A percentile compares a stretch with the other conserved stretches of the same genome.
These are phyloP conservation scores for Pseudozyma sp. DNA, from an alignment of 1,284 basidiomycete genomes.

Conservation along the genomic window DNA sequence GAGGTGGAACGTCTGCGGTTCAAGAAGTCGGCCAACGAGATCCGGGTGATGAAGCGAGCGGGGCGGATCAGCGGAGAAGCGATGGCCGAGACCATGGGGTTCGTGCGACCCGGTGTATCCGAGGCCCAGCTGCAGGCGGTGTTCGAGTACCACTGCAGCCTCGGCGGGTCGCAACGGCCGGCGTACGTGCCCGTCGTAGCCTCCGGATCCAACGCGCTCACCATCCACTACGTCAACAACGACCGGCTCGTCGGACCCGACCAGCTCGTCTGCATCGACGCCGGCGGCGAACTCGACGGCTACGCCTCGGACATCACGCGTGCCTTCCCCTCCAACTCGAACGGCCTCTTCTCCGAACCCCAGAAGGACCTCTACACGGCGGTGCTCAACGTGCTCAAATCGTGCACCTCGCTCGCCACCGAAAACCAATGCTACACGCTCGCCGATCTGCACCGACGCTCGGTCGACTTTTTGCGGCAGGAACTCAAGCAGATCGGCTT, in stretches of 20 bases:
- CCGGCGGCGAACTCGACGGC: conserved; percentile 74
- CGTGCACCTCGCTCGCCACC: conserved; percentile 72
- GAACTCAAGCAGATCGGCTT: conserved; percentile 87
- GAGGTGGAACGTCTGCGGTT: conserved; percentile 61
- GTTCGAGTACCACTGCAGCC: conserved; percentile 62
- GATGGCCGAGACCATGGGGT: conserved; percentile 65
- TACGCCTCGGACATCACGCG: conserved; percentile 98
- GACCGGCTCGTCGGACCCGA: conserved; percentile 48
- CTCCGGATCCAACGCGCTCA: conserved; percentile 57
- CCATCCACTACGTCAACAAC: conserved; percentile 65
- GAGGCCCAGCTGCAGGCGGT: conserved; percentile 62
- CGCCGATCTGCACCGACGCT: conserved; percentile 82
- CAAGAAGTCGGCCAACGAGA: conserved; percentile 61
- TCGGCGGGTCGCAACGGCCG: conserved; percentile 60
- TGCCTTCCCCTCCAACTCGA: conserved; percentile 79
- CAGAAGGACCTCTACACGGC: conserved; percentile 90
- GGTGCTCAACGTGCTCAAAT: conserved; percentile 81
- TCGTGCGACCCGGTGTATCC: conserved; percentile 37
- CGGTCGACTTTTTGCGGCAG: conserved; percentile 77
- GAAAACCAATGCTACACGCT: conserved; percentile 75
- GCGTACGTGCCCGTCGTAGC: conserved; percentile 68
- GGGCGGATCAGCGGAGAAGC: conserved; percentile 59
- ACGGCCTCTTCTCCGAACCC: conserved; percentile 76
- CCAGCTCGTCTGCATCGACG: conserved; percentile 65
- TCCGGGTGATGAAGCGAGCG: conserved; percentile 63